Conservation (phyloP, 768 basidiomycete genomes). For the Termitomyces titanicus region DNA sequence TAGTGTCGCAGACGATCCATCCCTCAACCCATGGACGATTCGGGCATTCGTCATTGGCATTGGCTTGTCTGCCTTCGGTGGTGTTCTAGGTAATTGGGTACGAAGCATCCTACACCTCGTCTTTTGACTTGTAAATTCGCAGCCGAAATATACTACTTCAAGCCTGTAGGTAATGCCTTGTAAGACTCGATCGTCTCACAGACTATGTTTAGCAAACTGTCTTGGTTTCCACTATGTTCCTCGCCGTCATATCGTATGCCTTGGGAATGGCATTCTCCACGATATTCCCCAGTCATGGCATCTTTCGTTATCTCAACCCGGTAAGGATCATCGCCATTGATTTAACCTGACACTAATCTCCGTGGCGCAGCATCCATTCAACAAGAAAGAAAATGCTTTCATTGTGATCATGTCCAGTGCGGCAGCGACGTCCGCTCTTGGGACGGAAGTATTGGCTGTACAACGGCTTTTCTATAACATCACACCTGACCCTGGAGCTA, state of each 20-base stretch:
- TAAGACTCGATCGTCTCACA: neutral
- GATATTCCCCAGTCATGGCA: constrained; percentile 40
- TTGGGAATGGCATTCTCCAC: constrained; percentile 45
- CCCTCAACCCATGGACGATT: constrained; percentile 42
- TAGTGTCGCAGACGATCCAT: constrained; percentile 40
- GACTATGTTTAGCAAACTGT: constrained; percentile 41
- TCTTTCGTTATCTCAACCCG: constrained; percentile 50
- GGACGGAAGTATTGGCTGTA: constrained; percentile 50
- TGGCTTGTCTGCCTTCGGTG: constrained; percentile 45
- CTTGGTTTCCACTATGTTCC: constrained; percentile 48
- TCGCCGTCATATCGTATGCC: constrained; percentile 46
- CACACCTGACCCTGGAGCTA: constrained; percentile 39
- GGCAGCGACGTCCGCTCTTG: constrained; percentile 50
- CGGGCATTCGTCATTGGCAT: constrained; percentile 44
- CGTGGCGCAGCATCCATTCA: constrained; percentile 46
- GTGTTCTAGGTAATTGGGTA: constrained; percentile 38
- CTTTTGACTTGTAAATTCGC: constrained; percentile 5
- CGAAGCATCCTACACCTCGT: neutral
- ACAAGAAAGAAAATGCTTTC: constrained; percentile 58
- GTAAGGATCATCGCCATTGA: constrained; percentile 23
- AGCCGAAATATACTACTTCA: constrained; percentile 63
- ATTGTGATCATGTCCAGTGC: constrained; percentile 57
- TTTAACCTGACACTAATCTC: neutral
- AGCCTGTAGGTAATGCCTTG: constrained; percentile 34
- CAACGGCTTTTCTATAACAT: constrained; percentile 53